Evolutionary conservation across 2,329 filamentous ascomycete genomes (phyloP).

Genomic region (Fusarium nelsonii): DNA sequence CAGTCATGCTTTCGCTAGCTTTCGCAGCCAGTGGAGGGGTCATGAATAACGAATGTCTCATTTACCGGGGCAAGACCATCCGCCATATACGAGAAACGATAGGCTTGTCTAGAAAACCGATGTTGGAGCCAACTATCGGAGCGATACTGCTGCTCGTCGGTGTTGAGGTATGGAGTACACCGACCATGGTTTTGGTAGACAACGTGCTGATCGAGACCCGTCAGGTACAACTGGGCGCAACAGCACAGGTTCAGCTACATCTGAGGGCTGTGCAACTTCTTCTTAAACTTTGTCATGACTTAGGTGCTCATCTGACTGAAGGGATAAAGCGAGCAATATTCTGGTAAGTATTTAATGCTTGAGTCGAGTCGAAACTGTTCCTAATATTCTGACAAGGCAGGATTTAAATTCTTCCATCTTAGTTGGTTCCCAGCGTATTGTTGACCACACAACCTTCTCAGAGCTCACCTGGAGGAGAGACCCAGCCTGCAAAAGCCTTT

Average conservation of each 20-base stretch:
- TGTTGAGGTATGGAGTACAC: conserved; percentile 52
- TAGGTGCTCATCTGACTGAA: conserved; percentile 50
- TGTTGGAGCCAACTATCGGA: conserved; percentile 55
- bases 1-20: conserved; percentile 55
- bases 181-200: fast-evolving
- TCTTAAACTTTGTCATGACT: conserved; percentile 50
- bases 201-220: not conserved
- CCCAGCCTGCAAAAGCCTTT: conserved; percentile 47
- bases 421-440: conserved; percentile 54
- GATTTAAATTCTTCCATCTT: conserved; percentile 58
- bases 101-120: conserved; percentile 42
- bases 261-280: conserved; percentile 55
- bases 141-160: conserved; percentile 59
- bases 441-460: conserved; percentile 57
- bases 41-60: conserved; percentile 52
- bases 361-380: no score
- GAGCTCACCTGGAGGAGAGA: conserved; percentile 58
- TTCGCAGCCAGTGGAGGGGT: conserved; percentile 47
- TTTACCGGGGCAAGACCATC: conserved; percentile 53
- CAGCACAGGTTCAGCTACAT: conserved; percentile 56
- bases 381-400: conserved; percentile 51
- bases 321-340: conserved; percentile 61
- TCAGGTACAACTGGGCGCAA: conserved; percentile 55
- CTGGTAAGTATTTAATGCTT: conserved; percentile 50
- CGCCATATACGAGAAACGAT: conserved; percentile 53